Conservation (phyloP, 768 basidiomycete species). For the Boletus edulis region DNA sequence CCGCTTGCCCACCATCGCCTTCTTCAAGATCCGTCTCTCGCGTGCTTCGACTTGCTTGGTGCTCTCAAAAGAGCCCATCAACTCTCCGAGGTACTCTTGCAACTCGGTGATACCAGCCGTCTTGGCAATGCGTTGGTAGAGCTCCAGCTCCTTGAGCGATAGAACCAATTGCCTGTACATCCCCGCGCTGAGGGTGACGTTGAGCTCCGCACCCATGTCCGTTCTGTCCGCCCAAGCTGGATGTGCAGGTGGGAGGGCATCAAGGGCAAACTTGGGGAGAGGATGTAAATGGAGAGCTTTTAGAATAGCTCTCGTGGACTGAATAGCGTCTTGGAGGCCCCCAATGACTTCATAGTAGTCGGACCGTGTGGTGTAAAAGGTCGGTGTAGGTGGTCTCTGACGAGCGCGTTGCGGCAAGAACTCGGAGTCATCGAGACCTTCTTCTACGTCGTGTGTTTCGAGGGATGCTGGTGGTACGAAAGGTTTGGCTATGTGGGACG, state of each 20-base stretch:
- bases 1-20: constrained; percentile 46
- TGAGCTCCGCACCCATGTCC: constrained; percentile 58
- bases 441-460: constrained; percentile 5
- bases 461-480: constrained; percentile 31
- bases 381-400: constrained; percentile 58
- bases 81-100: constrained; percentile 54
- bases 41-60: constrained; percentile 52
- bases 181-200: constrained; percentile 59
- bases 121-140: constrained; percentile 40
- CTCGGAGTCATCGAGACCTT: constrained; percentile 5
- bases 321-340: constrained; percentile 62
- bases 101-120: constrained; percentile 40
- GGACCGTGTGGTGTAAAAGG: constrained; percentile 82
- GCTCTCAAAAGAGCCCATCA: constrained; percentile 65
- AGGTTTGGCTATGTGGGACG: background rate
- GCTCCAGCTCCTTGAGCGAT: constrained; percentile 65
- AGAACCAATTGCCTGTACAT: constrained; percentile 65
- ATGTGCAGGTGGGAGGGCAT: constrained; percentile 53
- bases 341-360: constrained; percentile 71
- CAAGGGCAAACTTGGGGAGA: constrained; percentile 67
- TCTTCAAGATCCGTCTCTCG: constrained; percentile 25
- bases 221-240: constrained; percentile 67
- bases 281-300: constrained; percentile 70
- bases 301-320: constrained; percentile 55
- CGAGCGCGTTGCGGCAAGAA: constrained; percentile 4